Evolutionary conservation across 805 yeast genomes (phyloP).

Genomic region (Starmerella kuoi): DNA sequence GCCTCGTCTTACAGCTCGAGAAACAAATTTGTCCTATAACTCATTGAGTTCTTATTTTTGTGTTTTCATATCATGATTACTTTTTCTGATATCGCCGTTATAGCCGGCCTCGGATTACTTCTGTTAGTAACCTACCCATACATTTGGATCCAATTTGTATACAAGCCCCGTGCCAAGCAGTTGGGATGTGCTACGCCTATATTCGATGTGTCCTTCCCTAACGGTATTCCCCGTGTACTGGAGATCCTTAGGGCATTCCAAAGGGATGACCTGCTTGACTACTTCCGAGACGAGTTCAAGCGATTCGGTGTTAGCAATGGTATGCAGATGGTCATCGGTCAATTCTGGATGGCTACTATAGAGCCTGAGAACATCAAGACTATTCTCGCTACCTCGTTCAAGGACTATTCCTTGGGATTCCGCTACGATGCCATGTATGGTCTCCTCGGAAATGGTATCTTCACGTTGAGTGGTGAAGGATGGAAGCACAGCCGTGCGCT

Average conservation of each 20-base stretch:
- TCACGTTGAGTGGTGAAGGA: slow-evolving; percentile 26
- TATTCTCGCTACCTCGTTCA: slow-evolving; percentile 23
- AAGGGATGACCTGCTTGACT: slow-evolving; percentile 9
- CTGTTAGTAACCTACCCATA: slow-evolving; percentile 4
- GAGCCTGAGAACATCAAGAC: slow-evolving; percentile 26
- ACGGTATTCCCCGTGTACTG: slow-evolving; percentile 10
- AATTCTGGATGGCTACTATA: slow-evolving; percentile 19
- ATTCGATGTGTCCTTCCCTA: slow-evolving; percentile 10
- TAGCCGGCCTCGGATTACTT: not conserved
- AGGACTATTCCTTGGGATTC: slow-evolving; percentile 25
- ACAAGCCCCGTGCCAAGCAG: slow-evolving; percentile 12
- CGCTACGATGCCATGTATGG: slow-evolving; percentile 21
- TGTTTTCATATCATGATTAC: not conserved
- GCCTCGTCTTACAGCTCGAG: no score
- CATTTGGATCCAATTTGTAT: slow-evolving; percentile 1
- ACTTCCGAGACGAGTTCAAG: slow-evolving; percentile 8
- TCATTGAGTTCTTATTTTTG: no score
- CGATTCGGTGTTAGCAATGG: slow-evolving; percentile 7
- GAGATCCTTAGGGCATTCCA: slow-evolving; percentile 3
- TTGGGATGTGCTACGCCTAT: slow-evolving; percentile 11
- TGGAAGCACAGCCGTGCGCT: slow-evolving; percentile 27
- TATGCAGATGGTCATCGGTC: slow-evolving; percentile 13
- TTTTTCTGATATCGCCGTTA: slow-evolving; percentile 3
- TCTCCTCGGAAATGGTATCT: slow-evolving; percentile 26
- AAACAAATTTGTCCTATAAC: no score